These are phyloP conservation scores for Irpex sp. DNA, from an alignment of 1,284 basidiomycete genomes.

Conservation along the genomic window DNA sequence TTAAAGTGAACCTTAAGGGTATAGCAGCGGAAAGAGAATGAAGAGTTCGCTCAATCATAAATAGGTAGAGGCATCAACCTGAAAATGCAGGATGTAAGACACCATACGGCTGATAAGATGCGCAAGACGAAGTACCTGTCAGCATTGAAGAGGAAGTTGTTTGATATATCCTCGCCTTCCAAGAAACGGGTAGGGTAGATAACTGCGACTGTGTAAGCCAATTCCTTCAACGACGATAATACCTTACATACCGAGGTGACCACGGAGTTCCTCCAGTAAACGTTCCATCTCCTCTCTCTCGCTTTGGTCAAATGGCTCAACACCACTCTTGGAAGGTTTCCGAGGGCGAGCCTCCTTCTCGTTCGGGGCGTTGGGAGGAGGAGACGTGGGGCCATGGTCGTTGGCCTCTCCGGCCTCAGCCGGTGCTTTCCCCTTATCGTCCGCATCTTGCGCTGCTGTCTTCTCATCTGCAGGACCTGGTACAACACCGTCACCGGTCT, in stretches of 20 bases:
- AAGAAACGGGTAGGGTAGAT: constrained; percentile 79
- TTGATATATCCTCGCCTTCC: constrained; percentile 79
- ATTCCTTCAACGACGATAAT: not conserved
- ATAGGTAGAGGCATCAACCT: constrained; percentile 50
- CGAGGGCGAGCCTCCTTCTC: constrained; percentile 34
- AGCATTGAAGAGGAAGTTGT: constrained; percentile 89
- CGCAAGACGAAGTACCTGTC: constrained; percentile 50
- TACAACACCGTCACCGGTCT: constrained; percentile 43
- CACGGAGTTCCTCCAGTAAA: constrained; percentile 67
- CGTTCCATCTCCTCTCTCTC: constrained; percentile 88
- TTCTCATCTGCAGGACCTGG: constrained; percentile 22
- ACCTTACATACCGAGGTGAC: constrained; percentile 68
- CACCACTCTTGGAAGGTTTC: constrained; percentile 38
- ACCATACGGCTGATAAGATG: not conserved
- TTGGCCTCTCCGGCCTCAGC: constrained; percentile 11
- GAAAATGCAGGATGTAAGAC: constrained; percentile 10
- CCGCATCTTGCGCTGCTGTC: constrained; percentile 14
- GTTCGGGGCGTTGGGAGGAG: constrained; percentile 7
- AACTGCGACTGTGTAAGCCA: constrained; percentile 39
- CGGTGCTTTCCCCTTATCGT: constrained; percentile 17
- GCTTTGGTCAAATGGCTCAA: constrained; percentile 72
- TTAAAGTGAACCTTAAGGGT: not conserved
- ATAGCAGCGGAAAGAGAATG: not conserved
- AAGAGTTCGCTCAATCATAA: constrained; percentile 33
- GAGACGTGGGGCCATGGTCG: constrained; percentile 8